A percentile compares a stretch with the other conserved stretches of the same genome.
These are phyloP conservation scores for Puccinia coronata DNA, from an alignment of 1,284 basidiomycete species.

Conservation along the genomic window DNA sequence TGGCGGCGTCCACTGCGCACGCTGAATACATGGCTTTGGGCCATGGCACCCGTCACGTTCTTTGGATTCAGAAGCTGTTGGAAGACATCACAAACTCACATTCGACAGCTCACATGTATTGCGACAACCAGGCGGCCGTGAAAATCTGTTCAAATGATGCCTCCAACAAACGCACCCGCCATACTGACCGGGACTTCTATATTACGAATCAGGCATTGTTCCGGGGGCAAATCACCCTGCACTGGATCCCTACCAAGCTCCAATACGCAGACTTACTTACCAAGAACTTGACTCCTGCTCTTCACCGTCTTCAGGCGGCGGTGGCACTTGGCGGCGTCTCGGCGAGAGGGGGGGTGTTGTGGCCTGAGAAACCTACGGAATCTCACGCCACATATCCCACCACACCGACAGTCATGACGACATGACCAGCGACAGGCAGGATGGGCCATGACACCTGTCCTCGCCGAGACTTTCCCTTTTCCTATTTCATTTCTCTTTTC, in stretches of 20 bases:
- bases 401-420: too few relatives aligned
- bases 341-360: background rate
- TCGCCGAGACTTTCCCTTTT: too few relatives aligned
- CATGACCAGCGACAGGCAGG: too few relatives aligned
- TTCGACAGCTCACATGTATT: background rate
- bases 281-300: background rate
- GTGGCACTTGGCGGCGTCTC: background rate
- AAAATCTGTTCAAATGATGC: background rate
- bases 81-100: background rate
- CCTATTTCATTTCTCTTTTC: too few relatives aligned
- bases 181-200: slow-evolving; percentile 11
- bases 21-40: too few relatives aligned
- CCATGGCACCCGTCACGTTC: background rate
- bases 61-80: slow-evolving; percentile 1
- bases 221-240: background rate
- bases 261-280: slow-evolving; percentile 2
- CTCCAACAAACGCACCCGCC: background rate
- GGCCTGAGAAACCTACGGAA: too few relatives aligned
- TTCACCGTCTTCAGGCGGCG: background rate
- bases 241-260: background rate
- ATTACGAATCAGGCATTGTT: too few relatives aligned
- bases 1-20: too few relatives aligned
- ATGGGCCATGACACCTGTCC: too few relatives aligned
- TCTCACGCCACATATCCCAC: too few relatives aligned
- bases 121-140: background rate